phyloP scores from a whole-genome alignment of 805 yeast genomes.

The Jamesozyma piceae region DNA sequence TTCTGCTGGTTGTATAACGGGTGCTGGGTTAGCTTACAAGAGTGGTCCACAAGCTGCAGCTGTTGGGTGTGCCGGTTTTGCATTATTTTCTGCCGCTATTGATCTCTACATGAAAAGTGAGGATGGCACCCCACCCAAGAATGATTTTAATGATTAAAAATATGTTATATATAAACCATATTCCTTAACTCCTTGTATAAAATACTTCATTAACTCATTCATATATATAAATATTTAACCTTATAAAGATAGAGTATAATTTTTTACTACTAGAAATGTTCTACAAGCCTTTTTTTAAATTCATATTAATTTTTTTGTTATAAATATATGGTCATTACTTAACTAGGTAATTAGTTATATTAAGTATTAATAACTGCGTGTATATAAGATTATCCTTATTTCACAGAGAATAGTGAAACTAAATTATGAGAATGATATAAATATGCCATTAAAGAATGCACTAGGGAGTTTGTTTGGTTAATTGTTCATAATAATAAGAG shows the following conservation, averaged over 20 bases:
- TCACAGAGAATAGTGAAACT: too few species aligned
- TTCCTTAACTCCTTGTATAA: not conserved
- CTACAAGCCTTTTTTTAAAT: not conserved
- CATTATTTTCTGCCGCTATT: slow-evolving; percentile 84
- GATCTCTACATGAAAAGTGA: slow-evolving; percentile 83
- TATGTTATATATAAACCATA: too few species aligned
- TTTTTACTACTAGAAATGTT: not conserved
- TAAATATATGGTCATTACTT: too few species aligned
- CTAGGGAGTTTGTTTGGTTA: too few species aligned
- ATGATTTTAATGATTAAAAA: slow-evolving; percentile 65
- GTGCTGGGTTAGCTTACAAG: slow-evolving; percentile 87
- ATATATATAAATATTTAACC: not conserved
- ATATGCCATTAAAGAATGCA: too few species aligned
- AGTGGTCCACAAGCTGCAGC: slow-evolving; percentile 90
- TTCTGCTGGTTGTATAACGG: slow-evolving; percentile 91
- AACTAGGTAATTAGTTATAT: too few species aligned
- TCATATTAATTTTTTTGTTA: too few species aligned
- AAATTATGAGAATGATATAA: too few species aligned
- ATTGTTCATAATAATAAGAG: slow-evolving; percentile 1
- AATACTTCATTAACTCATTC: not conserved
- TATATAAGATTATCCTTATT: too few species aligned
- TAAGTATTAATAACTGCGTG: too few species aligned
- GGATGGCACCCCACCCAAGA: slow-evolving; percentile 69
- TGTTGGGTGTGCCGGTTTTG: slow-evolving; percentile 95
- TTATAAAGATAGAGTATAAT: not conserved